Base-by-base conservation (phyloP, 805 yeast species). In the Spencermartinsiella europaea region DNA sequence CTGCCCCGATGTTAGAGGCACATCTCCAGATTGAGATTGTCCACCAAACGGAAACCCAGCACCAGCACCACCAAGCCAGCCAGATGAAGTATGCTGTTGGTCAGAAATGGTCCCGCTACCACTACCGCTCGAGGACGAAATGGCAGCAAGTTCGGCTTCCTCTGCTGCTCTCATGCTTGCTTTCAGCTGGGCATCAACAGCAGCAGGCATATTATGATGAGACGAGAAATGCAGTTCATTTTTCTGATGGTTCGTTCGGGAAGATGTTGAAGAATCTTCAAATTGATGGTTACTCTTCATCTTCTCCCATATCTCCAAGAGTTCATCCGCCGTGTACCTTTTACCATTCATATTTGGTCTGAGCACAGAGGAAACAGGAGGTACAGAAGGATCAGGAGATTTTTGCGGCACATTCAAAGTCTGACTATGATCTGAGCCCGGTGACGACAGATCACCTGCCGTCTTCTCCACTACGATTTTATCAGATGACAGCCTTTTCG, bases 231-330 rank as follows among this genome's bases (percentile, higher is more conserved):
- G 22, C 16, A 25, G 10, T 4, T 20, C 42, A n/a, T 16, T 20
- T 17, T 16, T 5, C 12, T 12, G 34, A 12, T 25, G 31, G 31
- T 25, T 7, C n/a, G n/a, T n/a, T 25, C 31, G 31, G 12, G 31
- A 7, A 12, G 7, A 7, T 25, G 31, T 7, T 12, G 33, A 21
- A 5, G 22, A 19, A 8, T 25, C 22, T 7, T 38, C 49, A 34
- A 67, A 60, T 28, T 61, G 58, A 37, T 66, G 61, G 27, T 60
- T 54, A 5, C 59, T 56, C 28, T 67, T 59, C 63, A 70, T 64
- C 17, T 67, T 64, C 33, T 68, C 61, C 75, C 81, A 80, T 10
- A 79, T 72, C 19, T 71, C 65, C 49, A 80, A 70, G 52, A 81
- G 71, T 53, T 80, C 79, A 22, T 72, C 70, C 61, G 78, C 65